These are phyloP conservation scores for Scleroderma bovista DNA, from an alignment of 768 basidiomycete species.

Conservation along the genomic window DNA sequence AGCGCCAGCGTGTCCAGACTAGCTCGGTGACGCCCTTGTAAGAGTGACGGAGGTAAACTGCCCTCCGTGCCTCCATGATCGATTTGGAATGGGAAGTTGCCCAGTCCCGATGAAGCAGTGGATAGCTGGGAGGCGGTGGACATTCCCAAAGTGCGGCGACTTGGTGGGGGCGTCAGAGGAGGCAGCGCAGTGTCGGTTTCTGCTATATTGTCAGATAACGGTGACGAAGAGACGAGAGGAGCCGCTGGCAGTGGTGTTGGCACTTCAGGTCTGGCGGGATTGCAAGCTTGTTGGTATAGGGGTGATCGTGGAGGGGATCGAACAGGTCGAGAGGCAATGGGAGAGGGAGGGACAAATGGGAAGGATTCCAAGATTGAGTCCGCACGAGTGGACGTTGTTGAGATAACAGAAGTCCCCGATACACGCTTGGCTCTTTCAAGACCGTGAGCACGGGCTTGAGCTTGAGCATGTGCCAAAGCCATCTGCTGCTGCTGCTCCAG, in stretches of 20 bases:
- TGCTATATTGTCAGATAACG: constrained; percentile 6
- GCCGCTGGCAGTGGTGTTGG: constrained; percentile 3
- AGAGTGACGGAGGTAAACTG: constrained; percentile 29
- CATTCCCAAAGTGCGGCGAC: constrained; percentile 58
- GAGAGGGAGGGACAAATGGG: constrained; percentile 86
- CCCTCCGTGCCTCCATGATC: constrained; percentile 49
- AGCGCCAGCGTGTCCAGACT: constrained; percentile 82
- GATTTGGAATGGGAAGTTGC: constrained; percentile 84
- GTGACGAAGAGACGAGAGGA: neutral
- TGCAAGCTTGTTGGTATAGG: constrained; percentile 49
- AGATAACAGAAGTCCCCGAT: constrained; percentile 62
- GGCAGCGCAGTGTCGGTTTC: constrained; percentile 31
- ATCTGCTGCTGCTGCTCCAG: constrained; percentile 66
- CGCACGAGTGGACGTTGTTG: constrained; percentile 64
- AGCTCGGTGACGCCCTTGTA: constrained; percentile 55
- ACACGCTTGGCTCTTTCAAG: constrained; percentile 42
- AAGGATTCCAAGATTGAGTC: constrained; percentile 85
- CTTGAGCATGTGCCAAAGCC: constrained; percentile 57
- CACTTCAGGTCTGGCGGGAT: constrained; percentile 1
- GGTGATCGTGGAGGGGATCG: constrained; percentile 75
- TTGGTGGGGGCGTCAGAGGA: constrained; percentile 43
- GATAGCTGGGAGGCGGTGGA: constrained; percentile 75
- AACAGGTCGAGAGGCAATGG: constrained; percentile 76
- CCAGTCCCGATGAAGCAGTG: constrained; percentile 73
- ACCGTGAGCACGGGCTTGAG: constrained; percentile 51